Evolutionary conservation across 2,329 filamentous ascomycete species (phyloP).

Genomic region (Exophiala sideris): DNA sequence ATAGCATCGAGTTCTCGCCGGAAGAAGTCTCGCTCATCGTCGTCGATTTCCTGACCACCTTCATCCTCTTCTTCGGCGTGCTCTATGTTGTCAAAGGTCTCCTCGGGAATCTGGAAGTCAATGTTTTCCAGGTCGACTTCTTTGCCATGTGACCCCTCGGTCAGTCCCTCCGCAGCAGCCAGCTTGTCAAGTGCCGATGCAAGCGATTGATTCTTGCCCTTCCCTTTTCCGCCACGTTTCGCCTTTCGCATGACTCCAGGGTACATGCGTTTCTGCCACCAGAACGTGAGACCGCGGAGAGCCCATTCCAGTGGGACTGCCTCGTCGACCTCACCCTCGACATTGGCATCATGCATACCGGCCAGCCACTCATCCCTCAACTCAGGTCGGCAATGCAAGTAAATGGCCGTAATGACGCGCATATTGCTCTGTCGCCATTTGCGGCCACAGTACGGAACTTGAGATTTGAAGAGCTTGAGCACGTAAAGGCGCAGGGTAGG

Average conservation of each 20-base stretch:
- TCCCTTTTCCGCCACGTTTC: slow-evolving; percentile 7
- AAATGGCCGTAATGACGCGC: slow-evolving; percentile 96
- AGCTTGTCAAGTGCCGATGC: no score
- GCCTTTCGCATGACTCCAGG: slow-evolving; percentile 68
- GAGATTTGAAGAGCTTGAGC: slow-evolving; percentile 96
- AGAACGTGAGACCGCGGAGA: slow-evolving; percentile 82
- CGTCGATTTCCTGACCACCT: slow-evolving; percentile 54
- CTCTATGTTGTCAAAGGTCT: background rate
- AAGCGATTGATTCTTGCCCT: background rate
- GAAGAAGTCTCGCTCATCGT: slow-evolving; percentile 77
- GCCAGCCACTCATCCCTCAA: slow-evolving; percentile 69
- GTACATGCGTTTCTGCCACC: slow-evolving; percentile 84
- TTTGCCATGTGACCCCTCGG: slow-evolving; percentile 34
- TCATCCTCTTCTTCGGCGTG: slow-evolving; percentile 30
- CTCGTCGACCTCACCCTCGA: slow-evolving; percentile 91
- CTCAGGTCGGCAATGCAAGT: slow-evolving; percentile 88
- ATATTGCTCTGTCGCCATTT: slow-evolving; percentile 99
- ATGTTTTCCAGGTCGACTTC: slow-evolving; percentile 9
- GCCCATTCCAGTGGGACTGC: slow-evolving; percentile 89
- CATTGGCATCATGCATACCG: slow-evolving; percentile 57
- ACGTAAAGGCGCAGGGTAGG: slow-evolving; percentile 86
- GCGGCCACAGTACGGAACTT: slow-evolving; percentile 94
- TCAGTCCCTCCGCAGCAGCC: background rate
- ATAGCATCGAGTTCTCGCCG: slow-evolving; percentile 71
- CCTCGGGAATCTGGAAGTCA: background rate